Percentiles rank a stretch among this genome's conserved stretches.
phyloP scores from a whole-genome alignment of 805 yeast genomes.

The Wickerhamiella qilinensis region DNA sequence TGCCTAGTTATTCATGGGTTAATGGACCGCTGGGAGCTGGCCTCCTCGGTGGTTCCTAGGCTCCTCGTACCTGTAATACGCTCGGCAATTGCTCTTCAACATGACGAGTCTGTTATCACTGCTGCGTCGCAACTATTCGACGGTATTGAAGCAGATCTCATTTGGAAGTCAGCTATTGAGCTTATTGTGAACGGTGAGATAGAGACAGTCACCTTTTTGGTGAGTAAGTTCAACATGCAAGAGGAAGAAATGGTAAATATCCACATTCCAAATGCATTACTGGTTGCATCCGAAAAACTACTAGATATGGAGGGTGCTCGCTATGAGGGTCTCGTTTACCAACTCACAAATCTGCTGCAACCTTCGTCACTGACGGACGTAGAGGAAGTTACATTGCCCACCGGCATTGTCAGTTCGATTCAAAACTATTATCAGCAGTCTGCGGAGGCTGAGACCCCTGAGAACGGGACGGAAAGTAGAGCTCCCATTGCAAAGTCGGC shows the following conservation, averaged over 20 bases:
- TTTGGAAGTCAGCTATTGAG: slow-evolving; percentile 50
- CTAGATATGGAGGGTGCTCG: background rate
- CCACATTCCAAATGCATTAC: slow-evolving; percentile 58
- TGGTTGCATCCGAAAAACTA: slow-evolving; percentile 17
- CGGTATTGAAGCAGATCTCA: slow-evolving; percentile 62
- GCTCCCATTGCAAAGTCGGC: background rate
- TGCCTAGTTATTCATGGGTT: slow-evolving; percentile 53
- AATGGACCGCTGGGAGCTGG: slow-evolving; percentile 92
- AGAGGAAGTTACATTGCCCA: background rate
- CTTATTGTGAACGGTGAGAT: slow-evolving; percentile 26
- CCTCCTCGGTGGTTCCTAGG: slow-evolving; percentile 53
- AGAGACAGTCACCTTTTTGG: slow-evolving; percentile 39
- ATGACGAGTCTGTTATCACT: slow-evolving; percentile 32
- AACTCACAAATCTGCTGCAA: background rate
- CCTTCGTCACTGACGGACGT: background rate
- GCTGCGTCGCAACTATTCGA: slow-evolving; percentile 65
- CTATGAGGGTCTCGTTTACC: background rate
- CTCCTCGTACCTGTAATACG: slow-evolving; percentile 49
- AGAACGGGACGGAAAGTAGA: slow-evolving; percentile 20
- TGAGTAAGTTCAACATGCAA: slow-evolving; percentile 50
- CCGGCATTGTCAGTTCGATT: slow-evolving; percentile 19
- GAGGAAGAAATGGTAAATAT: slow-evolving; percentile 75
- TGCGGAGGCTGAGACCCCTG: background rate
- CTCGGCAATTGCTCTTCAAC: slow-evolving; percentile 11
- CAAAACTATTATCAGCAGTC: slow-evolving; percentile 20